phyloP scores from a whole-genome alignment of 306 rosid genomes.

The Dryas drummondii region DNA sequence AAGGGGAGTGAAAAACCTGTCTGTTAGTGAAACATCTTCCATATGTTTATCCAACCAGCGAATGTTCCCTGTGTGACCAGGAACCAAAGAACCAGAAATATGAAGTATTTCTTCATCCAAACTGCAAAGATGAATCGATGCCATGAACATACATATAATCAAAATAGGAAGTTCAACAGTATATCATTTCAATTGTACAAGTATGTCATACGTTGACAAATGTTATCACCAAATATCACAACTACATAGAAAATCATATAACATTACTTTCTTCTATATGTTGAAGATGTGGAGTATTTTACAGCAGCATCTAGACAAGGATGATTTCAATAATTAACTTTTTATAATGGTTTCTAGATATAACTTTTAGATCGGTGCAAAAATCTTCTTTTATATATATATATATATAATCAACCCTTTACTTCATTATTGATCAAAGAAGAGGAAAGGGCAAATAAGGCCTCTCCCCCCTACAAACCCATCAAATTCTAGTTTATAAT shows the following conservation, averaged over 20 bases:
- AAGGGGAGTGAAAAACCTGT: conserved; percentile 43
- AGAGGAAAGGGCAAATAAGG: too few relatives aligned
- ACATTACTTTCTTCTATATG: neutral
- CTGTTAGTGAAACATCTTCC: conserved; percentile 36
- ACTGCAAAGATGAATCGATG: conserved; percentile 49
- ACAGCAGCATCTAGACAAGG: too few relatives aligned
- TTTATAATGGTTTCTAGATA: too few relatives aligned
- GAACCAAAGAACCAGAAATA: conserved; percentile 64
- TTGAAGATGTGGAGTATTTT: too few relatives aligned
- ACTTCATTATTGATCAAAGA: neutral
- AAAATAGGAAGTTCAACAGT: neutral
- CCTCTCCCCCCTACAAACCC: neutral
- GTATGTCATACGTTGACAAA: neutral
- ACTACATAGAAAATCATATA: neutral
- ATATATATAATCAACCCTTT: too few relatives aligned
- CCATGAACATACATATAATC: neutral
- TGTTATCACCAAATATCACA: neutral
- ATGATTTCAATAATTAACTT: too few relatives aligned
- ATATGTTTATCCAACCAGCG: conserved; percentile 59
- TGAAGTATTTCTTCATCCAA: conserved; percentile 74
- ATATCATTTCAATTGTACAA: neutral
- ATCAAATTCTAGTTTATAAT: neutral
- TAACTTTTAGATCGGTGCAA: too few relatives aligned
- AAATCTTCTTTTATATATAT: too few relatives aligned
- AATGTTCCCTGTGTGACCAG: conserved; percentile 69